A percentile compares a stretch with the other conserved stretches of the same genome.
Conservation (phyloP, 1,284 basidiomycete species). For the Kwoniella shivajii region DNA sequence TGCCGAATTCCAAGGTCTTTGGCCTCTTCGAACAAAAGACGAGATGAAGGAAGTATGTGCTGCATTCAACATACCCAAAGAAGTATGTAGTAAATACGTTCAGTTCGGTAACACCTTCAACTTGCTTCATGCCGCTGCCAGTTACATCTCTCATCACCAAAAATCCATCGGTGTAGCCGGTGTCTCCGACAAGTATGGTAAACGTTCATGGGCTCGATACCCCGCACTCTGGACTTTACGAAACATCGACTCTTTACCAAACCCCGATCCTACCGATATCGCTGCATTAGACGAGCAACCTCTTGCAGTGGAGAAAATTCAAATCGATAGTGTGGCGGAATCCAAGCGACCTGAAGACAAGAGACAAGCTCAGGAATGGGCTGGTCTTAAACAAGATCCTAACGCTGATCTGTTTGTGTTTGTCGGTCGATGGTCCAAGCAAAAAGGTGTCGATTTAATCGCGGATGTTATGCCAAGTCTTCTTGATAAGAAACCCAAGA, state of each 20-base stretch:
- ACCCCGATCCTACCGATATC: constrained; percentile 87
- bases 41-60: constrained; percentile 97
- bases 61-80: constrained; percentile 93
- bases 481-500: constrained; percentile 79
- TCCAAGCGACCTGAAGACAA: constrained; percentile 83
- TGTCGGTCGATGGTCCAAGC: constrained; percentile 94
- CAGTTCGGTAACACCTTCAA: constrained; percentile 97
- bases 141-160: constrained; percentile 87
- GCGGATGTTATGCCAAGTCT: constrained; percentile 88
- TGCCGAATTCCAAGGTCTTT: constrained; percentile 92
- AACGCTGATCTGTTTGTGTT: constrained; percentile 88
- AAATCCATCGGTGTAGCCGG: constrained; percentile 89
- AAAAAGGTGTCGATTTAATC: constrained; percentile 92
- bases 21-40: constrained; percentile 91
- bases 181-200: constrained; percentile 91
- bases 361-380: constrained; percentile 91
- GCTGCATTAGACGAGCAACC: constrained; percentile 82
- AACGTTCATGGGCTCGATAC: constrained; percentile 91
- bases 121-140: constrained; percentile 84
- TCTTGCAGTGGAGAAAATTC: constrained; percentile 68
- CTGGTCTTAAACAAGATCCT: constrained; percentile 84
- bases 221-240: constrained; percentile 92
- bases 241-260: constrained; percentile 89
- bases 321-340: constrained; percentile 79
- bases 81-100: constrained; percentile 89